Base-by-base conservation (phyloP, 1,139 yeast species). In the Protomyces lactucae-debilis region DNA sequence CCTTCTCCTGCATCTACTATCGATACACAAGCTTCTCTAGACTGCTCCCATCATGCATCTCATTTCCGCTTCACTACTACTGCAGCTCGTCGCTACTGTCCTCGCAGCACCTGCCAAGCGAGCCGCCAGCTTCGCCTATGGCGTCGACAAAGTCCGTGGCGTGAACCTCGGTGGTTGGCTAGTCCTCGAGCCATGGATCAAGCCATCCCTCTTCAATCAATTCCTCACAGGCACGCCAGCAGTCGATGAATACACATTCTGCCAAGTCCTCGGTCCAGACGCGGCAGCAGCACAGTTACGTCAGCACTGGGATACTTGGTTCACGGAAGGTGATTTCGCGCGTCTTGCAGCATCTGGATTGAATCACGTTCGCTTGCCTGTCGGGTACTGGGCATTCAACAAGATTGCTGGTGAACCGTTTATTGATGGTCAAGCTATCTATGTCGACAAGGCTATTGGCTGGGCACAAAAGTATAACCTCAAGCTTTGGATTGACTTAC, bases 371-470 rank as follows among this genome's bases (percentile, higher is more conserved):
- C 83, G 98, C 71, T 87, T 93, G 67, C 98, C 98, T 35, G 84
- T 93, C 67, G 98, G 98, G 8, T 93, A 93, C 79, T 93, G 99
- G 99, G 97, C 98, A 3, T 91, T 87, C 75, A 76, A 81, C 63
- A 76, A 78, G 55, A 77, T 83, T 66, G 80, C 78, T 18, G 77
- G 79, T 67, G 97, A 92, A 74, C 97, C 98, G 3, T 93, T 89
- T 73, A 95, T 89, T 57, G 85, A 83, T 72, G 98, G 98, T 35
- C 97, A 91, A 76, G 84, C 80, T 65, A 73, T 76, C 18, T 89
- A 87, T 74, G 77, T 93, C 66, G 92, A 88, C 71, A 77, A 80
- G 70, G 96, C 97, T 6, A 77, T 93, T 64, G 80, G 75, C 35
- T 93, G 98, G 98, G 84, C 88, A 60, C 76, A 83, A 64, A 77